phyloP scores from a whole-genome alignment of 139 green algal species.

The Chlamydomonas incerta region DNA sequence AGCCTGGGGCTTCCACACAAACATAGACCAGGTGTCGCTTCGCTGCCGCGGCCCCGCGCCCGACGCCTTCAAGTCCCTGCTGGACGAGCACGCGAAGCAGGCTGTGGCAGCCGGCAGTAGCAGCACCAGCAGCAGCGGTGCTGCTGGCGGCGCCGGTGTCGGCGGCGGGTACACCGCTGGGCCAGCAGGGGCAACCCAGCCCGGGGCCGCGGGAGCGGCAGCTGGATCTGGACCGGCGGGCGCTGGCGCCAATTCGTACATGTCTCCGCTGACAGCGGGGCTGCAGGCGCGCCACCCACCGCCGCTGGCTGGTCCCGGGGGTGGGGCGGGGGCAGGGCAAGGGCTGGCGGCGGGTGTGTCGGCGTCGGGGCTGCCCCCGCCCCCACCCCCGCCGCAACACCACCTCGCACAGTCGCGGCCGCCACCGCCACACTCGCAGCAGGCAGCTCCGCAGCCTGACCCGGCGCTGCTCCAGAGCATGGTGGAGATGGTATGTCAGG shows the following conservation, averaged over 20 bases:
- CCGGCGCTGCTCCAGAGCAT: constrained; percentile 11
- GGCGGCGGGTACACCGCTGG: not conserved
- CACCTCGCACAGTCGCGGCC: too few relatives aligned
- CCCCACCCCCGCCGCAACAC: not conserved
- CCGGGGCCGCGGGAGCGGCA: too few relatives aligned
- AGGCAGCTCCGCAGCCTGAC: not conserved
- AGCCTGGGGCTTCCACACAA: constrained; percentile 43
- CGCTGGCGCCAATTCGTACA: not conserved
- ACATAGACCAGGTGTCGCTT: constrained; percentile 35
- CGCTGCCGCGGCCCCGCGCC: constrained; percentile 55
- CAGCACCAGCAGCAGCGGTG: not conserved
- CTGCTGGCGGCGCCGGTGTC: not conserved
- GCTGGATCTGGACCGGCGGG: not conserved
- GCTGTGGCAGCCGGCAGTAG: not conserved
- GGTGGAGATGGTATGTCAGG: constrained; percentile 44
- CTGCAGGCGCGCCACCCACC: not conserved
- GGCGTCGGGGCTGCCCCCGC: not conserved
- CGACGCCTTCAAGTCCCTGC: constrained; percentile 43
- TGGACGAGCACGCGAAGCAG: constrained; percentile 34
- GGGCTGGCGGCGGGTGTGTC: not conserved
- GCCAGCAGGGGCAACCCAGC: too few relatives aligned
- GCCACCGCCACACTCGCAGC: not conserved
- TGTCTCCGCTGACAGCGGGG: not conserved
- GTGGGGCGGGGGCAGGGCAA: not conserved
- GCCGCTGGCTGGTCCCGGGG: not conserved